These are phyloP conservation scores for Ceratocystis eucalypticola DNA, from an alignment of 2,329 filamentous ascomycete genomes.

Conservation along the genomic window DNA sequence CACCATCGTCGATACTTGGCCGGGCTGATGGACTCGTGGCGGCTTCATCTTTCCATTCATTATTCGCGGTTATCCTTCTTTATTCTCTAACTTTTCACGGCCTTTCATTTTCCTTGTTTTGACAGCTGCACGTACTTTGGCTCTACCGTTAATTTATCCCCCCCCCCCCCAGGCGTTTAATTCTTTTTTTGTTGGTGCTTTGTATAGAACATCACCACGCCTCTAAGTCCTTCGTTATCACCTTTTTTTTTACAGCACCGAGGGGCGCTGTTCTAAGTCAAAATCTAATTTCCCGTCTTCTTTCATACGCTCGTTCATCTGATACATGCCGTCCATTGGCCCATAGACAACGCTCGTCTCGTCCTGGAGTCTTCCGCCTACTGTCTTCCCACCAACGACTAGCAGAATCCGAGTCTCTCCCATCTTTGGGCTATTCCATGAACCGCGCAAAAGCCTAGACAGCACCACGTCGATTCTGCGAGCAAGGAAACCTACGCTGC, in stretches of 20 bases:
- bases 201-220: neutral
- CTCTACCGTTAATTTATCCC: neutral
- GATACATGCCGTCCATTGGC: neutral
- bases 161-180: neutral
- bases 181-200: slow-evolving; percentile 6
- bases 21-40: neutral
- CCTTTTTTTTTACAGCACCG: neutral
- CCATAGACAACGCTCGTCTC: neutral
- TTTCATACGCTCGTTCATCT: neutral
- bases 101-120: neutral
- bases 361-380: neutral
- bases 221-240: neutral
- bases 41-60: neutral
- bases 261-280: neutral
- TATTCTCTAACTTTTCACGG: slow-evolving; percentile 1
- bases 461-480: neutral
- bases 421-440: neutral
- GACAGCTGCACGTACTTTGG: neutral
- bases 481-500: neutral
- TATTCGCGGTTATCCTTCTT: neutral
- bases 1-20: neutral
- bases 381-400: neutral
- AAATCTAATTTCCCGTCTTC: neutral
- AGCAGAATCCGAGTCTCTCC: neutral
- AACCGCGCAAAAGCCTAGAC: neutral